Evolutionary conservation across 2,329 filamentous ascomycete species (phyloP).

Genomic region (Cyclaneusma minus): DNA sequence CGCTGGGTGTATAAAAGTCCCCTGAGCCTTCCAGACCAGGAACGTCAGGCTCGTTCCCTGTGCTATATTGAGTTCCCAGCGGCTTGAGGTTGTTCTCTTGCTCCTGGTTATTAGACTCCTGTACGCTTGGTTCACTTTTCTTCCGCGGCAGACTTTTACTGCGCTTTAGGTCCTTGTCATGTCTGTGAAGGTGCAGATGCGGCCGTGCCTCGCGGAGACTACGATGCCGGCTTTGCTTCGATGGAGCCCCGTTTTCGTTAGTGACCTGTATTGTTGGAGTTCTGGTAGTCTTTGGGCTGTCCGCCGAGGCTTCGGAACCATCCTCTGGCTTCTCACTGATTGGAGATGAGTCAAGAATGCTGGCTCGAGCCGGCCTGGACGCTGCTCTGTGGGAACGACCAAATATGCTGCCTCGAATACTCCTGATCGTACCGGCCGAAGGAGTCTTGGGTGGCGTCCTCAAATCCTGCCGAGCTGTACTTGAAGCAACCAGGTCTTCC

Average conservation of each 20-base stretch:
- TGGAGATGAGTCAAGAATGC: slow-evolving; percentile 26
- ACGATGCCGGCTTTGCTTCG: slow-evolving; percentile 16
- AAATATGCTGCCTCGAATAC: slow-evolving; percentile 63
- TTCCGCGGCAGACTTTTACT: slow-evolving; percentile 22
- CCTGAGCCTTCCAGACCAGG: no score
- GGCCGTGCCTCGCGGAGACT: slow-evolving; percentile 13
- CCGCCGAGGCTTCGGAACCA: slow-evolving; percentile 13
- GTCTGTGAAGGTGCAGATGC: no score
- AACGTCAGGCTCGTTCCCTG: no score
- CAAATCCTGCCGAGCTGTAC: slow-evolving; percentile 22
- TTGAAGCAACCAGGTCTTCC: slow-evolving; percentile 20
- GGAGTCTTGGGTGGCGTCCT: slow-evolving; percentile 46
- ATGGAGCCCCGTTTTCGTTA: slow-evolving; percentile 36
- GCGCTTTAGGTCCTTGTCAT: slow-evolving; percentile 21
- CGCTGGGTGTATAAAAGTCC: no score
- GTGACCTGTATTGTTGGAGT: slow-evolving; percentile 66
- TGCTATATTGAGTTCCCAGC: no score
- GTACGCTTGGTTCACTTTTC: no score
- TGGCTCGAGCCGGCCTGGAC: slow-evolving; percentile 24
- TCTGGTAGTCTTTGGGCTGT: slow-evolving; percentile 10
- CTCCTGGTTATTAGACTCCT: no score
- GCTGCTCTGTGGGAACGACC: slow-evolving; percentile 43
- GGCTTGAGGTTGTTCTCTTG: no score
- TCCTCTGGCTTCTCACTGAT: slow-evolving; percentile 17
- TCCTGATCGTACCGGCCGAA: slow-evolving; percentile 56